Evolutionary conservation across 257 asterid genomes (phyloP).

Genomic region (Nemophila menziesii): DNA sequence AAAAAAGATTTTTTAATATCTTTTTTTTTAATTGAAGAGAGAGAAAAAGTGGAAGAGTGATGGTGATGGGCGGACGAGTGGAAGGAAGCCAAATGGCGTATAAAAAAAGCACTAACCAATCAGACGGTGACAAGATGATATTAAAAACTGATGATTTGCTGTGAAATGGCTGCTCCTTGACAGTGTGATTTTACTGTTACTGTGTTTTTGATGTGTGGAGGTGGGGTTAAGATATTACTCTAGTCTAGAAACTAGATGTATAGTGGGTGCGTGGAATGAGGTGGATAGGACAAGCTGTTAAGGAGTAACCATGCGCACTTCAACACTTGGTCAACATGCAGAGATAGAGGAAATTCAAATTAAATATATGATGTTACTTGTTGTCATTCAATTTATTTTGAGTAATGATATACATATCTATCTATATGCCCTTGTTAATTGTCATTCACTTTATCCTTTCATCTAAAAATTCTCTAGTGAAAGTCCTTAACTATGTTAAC

Average conservation of each 20-base stretch:
- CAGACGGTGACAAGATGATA: slow-evolving; percentile 3
- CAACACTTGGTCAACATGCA: slow-evolving; percentile 12
- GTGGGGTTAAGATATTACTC: background rate
- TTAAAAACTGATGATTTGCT: slow-evolving; percentile 13
- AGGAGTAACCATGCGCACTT: background rate
- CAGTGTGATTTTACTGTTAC: slow-evolving; percentile 29
- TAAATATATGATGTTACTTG: too few species aligned
- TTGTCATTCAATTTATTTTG: too few species aligned
- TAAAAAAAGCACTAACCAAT: too few species aligned
- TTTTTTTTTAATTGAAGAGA: too few species aligned
- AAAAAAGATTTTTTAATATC: too few species aligned
- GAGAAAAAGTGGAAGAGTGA: slow-evolving; percentile 25
- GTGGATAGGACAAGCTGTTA: slow-evolving; percentile 4
- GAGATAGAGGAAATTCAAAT: background rate
- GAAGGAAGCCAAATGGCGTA: too few species aligned
- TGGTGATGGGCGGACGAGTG: too few species aligned
- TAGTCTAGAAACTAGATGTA: slow-evolving; percentile 6
- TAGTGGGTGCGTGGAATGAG: slow-evolving; percentile 1
- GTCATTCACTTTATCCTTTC: too few species aligned
- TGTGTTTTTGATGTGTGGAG: slow-evolving; percentile 7
- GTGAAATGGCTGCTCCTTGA: slow-evolving; percentile 53
- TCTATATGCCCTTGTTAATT: too few species aligned
- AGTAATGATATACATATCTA: too few species aligned
- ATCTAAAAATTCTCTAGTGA: too few species aligned
- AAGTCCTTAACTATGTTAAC: too few species aligned